Conservation (phyloP, 495 filamentous ascomycete species). For the Penicillium maclennaniae region DNA sequence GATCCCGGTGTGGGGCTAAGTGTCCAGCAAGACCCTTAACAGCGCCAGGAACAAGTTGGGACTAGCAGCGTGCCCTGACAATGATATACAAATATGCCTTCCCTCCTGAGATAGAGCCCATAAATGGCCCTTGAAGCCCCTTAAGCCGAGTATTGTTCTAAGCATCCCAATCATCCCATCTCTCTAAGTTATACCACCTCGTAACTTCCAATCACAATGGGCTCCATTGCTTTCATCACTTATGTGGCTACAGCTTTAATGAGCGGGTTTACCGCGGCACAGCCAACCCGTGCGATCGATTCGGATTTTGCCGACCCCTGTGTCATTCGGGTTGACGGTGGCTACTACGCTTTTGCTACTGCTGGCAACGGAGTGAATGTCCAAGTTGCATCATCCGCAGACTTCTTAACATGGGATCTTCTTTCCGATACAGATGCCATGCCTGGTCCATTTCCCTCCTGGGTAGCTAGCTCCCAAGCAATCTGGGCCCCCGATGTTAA, state of each 20-base stretch:
- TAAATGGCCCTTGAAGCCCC: too few relatives aligned
- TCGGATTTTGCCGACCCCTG: slow-evolving; percentile 32
- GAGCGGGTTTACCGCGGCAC: slow-evolving; percentile 6
- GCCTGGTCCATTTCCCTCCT: slow-evolving; percentile 26
- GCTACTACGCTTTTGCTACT: slow-evolving; percentile 34
- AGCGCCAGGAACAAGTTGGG: too few relatives aligned
- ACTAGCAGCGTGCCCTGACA: too few relatives aligned
- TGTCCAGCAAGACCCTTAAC: too few relatives aligned
- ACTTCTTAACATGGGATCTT: slow-evolving; percentile 30
- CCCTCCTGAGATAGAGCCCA: too few relatives aligned
- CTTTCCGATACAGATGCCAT: slow-evolving; percentile 26
- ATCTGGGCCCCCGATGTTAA: slow-evolving; percentile 52
- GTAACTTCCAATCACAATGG: slow-evolving; percentile 2
- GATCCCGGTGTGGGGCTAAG: too few relatives aligned
- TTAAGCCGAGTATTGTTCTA: too few relatives aligned
- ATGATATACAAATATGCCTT: too few relatives aligned
- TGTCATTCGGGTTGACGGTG: slow-evolving; percentile 25
- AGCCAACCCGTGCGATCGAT: slow-evolving; percentile 21
- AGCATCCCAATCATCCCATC: background rate
- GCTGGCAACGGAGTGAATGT: slow-evolving; percentile 20
- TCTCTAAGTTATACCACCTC: background rate
- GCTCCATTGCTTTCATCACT: background rate
- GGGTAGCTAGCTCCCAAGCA: slow-evolving; percentile 23
- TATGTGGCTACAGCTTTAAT: slow-evolving; percentile 1
- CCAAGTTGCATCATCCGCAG: slow-evolving; percentile 20